Evolutionary conservation across 192 early-diverging fungal genomes (phyloP).

Genomic region (Oehlia diaphana): DNA sequence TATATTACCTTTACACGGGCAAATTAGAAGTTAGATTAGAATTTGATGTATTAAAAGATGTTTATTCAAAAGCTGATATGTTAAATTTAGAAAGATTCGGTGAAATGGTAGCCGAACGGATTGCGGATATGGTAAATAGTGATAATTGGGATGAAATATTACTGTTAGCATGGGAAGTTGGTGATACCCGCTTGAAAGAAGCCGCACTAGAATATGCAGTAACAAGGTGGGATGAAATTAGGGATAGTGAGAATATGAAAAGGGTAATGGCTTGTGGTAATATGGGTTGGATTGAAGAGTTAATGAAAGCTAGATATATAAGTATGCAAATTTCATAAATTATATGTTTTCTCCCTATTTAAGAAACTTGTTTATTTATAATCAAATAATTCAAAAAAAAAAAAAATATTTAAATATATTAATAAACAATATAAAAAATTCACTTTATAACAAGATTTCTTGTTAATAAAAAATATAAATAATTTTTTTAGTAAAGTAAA

Average conservation of each 20-base stretch:
- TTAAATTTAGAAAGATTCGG: conserved; percentile 26
- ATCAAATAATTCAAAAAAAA: neutral
- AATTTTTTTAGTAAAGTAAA: neutral
- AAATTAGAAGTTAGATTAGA: conserved; percentile 9
- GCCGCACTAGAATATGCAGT: conserved; percentile 29
- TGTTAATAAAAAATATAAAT: neutral
- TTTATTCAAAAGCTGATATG: conserved; percentile 32
- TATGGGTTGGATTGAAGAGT: conserved; percentile 31
- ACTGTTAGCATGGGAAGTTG: conserved; percentile 31
- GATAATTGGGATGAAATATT: conserved; percentile 30
- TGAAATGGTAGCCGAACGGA: conserved; percentile 20
- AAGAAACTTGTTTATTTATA: neutral
- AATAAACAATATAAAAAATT: neutral
- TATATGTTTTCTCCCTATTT: neutral
- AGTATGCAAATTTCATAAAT: neutral
- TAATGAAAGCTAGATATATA: conserved; percentile 21
- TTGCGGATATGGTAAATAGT: conserved; percentile 25
- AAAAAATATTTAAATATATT: neutral
- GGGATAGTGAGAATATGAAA: conserved; percentile 26
- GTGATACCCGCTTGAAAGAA: conserved; percentile 16
- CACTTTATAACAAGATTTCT: neutral
- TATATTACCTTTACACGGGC: conserved; percentile 28
- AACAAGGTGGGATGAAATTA: conserved; percentile 20
- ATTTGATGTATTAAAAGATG: conserved; percentile 28
- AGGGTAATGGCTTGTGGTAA: conserved; percentile 28